A percentile compares a stretch with the other conserved stretches of the same genome.
Conservation (phyloP, 306 rosid species). For the Macrotyloma uniflorum region DNA sequence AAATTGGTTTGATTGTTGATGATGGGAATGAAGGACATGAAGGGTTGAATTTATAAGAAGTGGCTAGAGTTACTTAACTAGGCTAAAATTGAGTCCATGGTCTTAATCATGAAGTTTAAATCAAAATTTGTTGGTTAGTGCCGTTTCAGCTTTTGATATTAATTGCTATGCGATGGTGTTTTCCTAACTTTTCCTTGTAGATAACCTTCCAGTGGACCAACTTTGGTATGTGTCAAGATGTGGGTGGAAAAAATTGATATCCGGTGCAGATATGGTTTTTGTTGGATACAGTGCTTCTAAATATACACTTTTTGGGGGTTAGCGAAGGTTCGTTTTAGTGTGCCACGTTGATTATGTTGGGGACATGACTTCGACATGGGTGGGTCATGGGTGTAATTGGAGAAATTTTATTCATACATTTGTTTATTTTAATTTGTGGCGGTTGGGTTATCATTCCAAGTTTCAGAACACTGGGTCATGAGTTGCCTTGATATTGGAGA, state of each 20-base stretch:
- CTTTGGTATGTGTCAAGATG: slow-evolving; percentile 44
- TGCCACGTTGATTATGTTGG: slow-evolving; percentile 47
- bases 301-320: slow-evolving; percentile 49
- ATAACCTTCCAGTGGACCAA: slow-evolving; percentile 25
- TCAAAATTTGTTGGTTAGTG: slow-evolving; percentile 54
- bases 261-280: slow-evolving; percentile 53
- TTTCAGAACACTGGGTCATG: neutral
- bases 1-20: slow-evolving; percentile 28
- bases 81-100: slow-evolving; percentile 46
- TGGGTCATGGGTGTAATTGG: neutral
- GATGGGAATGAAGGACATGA: slow-evolving; percentile 34
- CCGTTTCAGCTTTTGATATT: slow-evolving; percentile 60
- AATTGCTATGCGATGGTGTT: slow-evolving; percentile 29
- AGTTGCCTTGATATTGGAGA: neutral
- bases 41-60: slow-evolving; percentile 48
- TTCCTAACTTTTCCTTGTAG: slow-evolving; percentile 15
- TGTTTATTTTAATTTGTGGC: slow-evolving; percentile 6
- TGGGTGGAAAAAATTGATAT: slow-evolving; percentile 47
- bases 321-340: neutral
- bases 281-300: slow-evolving; percentile 47
- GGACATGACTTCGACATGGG: neutral
- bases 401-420: slow-evolving; percentile 13
- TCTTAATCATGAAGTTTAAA: slow-evolving; percentile 36
- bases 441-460: slow-evolving; percentile 3
- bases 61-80: neutral